Evolutionary conservation across 805 yeast species (phyloP).

Genomic region (Lipomyces yamanashiensis): DNA sequence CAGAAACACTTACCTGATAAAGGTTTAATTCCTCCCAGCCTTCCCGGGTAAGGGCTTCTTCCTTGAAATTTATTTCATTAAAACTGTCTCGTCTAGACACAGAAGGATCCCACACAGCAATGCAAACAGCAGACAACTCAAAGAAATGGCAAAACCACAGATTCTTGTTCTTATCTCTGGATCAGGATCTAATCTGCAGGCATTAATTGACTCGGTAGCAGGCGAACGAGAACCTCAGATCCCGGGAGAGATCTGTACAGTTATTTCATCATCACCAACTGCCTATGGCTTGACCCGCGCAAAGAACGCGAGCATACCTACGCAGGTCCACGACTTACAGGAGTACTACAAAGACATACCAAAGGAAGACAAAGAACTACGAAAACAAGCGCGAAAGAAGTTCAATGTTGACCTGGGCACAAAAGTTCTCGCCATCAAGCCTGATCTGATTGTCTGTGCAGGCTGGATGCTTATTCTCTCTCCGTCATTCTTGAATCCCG

Average conservation of each 20-base stretch:
- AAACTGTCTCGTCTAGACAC: background rate
- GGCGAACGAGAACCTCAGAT: slow-evolving; percentile 26
- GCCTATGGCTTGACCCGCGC: slow-evolving; percentile 92
- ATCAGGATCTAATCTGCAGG: slow-evolving; percentile 93
- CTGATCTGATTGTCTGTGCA: slow-evolving; percentile 92
- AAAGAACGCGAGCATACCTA: slow-evolving; percentile 65
- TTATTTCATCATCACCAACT: slow-evolving; percentile 80
- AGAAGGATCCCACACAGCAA: background rate
- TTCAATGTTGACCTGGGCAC: slow-evolving; percentile 82
- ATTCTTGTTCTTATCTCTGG: slow-evolving; percentile 89
- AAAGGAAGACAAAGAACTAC: slow-evolving; percentile 63
- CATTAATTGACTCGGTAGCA: slow-evolving; percentile 66
- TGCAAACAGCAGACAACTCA: no score
- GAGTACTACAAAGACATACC: slow-evolving; percentile 73
- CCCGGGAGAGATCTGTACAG: slow-evolving; percentile 65
- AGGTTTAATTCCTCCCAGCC: no score
- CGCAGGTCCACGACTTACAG: slow-evolving; percentile 69
- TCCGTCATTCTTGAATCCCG: slow-evolving; percentile 69
- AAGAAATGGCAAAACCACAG: slow-evolving; percentile 16
- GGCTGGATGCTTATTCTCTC: slow-evolving; percentile 98
- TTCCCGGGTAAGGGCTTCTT: no score
- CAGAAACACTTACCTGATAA: no score
- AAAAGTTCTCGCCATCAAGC: slow-evolving; percentile 64
- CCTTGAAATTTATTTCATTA: no score
- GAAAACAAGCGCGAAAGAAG: slow-evolving; percentile 64